Percentiles rank a stretch among this genome's conserved stretches.
Conservation (phyloP, 805 yeast genomes). For the Maudiozyma turicensis region DNA sequence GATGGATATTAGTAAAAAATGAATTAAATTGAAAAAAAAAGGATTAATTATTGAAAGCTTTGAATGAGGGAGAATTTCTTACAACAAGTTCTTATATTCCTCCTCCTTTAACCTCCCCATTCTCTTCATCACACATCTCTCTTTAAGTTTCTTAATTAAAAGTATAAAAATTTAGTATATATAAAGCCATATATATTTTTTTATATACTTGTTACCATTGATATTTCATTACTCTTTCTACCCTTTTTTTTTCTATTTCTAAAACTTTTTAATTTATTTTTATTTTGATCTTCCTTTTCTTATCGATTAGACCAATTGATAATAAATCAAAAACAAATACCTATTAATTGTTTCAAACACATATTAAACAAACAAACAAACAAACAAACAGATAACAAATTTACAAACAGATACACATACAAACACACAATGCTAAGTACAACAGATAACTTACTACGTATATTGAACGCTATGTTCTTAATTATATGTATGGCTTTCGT, state of each 20-base stretch:
- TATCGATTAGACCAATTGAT: neutral
- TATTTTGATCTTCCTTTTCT: neutral
- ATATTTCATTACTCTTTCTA: neutral
- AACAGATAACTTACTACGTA: conserved; percentile 70
- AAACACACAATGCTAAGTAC: conserved; percentile 46
- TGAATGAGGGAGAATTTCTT: too few relatives aligned
- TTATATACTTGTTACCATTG: too few relatives aligned
- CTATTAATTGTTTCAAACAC: neutral
- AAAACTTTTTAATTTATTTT: neutral
- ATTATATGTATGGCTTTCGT: conserved; percentile 77
- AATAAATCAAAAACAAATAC: neutral
- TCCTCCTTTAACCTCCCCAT: too few relatives aligned
- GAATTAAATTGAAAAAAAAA: too few relatives aligned
- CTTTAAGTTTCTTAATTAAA: too few relatives aligned
- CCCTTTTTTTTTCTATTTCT: neutral
- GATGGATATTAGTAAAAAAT: too few relatives aligned
- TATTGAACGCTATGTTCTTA: conserved; percentile 62
- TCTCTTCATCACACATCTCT: too few relatives aligned
- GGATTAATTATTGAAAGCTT: too few relatives aligned
- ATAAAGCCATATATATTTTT: too few relatives aligned
- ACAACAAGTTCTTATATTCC: too few relatives aligned
- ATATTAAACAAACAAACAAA: neutral
- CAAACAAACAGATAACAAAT: neutral
- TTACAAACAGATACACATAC: neutral
- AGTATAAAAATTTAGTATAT: too few relatives aligned